These are phyloP conservation scores for Diaporthe citri DNA, from an alignment of 2,329 filamentous ascomycete species.

Conservation along the genomic window DNA sequence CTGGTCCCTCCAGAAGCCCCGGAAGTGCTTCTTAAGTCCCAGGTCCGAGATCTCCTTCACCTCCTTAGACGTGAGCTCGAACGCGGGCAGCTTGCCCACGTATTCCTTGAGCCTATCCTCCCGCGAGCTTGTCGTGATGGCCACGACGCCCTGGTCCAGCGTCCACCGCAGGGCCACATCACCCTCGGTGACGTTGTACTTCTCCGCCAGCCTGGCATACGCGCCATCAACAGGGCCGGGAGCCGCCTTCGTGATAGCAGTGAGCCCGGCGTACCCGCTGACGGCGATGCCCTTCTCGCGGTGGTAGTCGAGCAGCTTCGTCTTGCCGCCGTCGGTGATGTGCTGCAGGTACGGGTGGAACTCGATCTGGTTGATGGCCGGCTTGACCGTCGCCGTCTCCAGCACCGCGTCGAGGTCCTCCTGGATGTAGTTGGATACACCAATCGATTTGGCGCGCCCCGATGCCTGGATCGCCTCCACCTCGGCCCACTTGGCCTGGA, in stretches of 20 bases:
- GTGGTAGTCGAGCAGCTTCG: constrained; percentile 51
- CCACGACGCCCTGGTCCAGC: constrained; percentile 66
- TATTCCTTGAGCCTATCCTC: constrained; percentile 30
- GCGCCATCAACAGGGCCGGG: constrained; percentile 53
- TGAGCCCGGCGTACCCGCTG: constrained; percentile 48
- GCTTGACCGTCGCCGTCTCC: constrained; percentile 67
- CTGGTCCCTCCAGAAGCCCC: constrained; percentile 33
- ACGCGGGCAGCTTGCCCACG: constrained; percentile 22
- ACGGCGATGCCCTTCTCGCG: constrained; percentile 53
- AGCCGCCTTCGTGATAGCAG: constrained; percentile 49
- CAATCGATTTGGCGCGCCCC: constrained; percentile 74
- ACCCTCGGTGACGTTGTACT: constrained; percentile 66
- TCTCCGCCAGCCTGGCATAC: constrained; percentile 54
- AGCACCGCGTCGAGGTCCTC: constrained; percentile 64
- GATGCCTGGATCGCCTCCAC: constrained; percentile 73
- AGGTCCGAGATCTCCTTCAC: constrained; percentile 34
- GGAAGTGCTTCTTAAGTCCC: constrained; percentile 37
- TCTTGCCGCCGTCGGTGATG: constrained; percentile 30
- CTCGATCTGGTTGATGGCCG: constrained; percentile 81
- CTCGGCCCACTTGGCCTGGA: constrained; percentile 68
- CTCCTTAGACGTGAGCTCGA: constrained; percentile 25
- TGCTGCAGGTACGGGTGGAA: constrained; percentile 78
- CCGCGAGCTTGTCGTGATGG: constrained; percentile 61
- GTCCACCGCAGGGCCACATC: constrained; percentile 68
- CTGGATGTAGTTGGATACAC: constrained; percentile 77